Percentiles rank a stretch among this genome's conserved stretches.
phyloP scores from a whole-genome alignment of 192 early-diverging fungal species.

The Backusella morwellensis region DNA sequence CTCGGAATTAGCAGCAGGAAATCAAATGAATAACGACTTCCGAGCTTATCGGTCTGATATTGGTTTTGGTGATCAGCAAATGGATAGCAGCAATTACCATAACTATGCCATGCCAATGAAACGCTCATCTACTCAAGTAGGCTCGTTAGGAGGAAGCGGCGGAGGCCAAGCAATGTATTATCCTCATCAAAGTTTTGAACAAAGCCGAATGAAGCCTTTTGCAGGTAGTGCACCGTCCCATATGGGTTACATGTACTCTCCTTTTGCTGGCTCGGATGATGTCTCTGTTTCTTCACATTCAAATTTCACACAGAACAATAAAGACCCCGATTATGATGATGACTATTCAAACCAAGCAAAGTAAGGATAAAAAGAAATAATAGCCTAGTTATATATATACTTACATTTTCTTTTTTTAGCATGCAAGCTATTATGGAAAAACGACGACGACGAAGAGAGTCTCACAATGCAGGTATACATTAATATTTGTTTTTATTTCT shows the following conservation, averaged over 20 bases:
- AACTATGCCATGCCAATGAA: constrained; percentile 13
- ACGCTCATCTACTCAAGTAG: constrained; percentile 13
- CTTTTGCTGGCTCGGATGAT: constrained; percentile 13
- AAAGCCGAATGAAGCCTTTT: constrained; percentile 8
- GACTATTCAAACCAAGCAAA: constrained; percentile 35
- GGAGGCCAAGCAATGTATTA: not conserved
- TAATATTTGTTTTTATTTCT: not conserved
- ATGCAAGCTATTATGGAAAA: constrained; percentile 69
- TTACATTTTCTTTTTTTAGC: constrained; percentile 19
- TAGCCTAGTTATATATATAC: not conserved
- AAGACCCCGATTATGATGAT: constrained; percentile 23
- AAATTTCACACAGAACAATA: constrained; percentile 4
- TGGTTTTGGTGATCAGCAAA: not conserved
- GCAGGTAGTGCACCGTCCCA: constrained; percentile 17
- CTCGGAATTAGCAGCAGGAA: constrained; percentile 13
- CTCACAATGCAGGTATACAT: constrained; percentile 80
- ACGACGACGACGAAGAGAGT: constrained; percentile 87
- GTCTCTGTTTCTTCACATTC: constrained; percentile 11
- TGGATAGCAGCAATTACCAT: not conserved
- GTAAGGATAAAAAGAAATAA: constrained; percentile 27
- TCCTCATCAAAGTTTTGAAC: not conserved
- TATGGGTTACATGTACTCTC: constrained; percentile 16
- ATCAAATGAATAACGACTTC: constrained; percentile 5
- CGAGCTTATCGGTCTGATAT: constrained; percentile 1
- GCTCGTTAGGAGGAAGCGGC: not conserved